Evolutionary conservation across 371 early-diverging fungal species (phyloP), one percentile per base, ranked within the genome.

Genomic region (Entomophthora muscae): DNA sequence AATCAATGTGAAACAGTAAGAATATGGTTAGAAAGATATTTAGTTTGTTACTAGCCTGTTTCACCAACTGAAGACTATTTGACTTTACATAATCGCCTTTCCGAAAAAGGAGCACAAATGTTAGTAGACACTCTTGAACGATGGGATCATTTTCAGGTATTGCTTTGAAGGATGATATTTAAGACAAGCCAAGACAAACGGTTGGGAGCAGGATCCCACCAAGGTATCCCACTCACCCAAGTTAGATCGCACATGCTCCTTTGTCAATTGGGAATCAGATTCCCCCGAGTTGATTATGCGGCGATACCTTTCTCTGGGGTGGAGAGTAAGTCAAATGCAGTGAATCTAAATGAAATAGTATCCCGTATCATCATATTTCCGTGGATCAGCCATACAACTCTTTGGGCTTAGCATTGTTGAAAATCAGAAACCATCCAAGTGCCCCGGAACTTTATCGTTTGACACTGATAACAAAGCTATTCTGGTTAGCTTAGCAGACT

Each of bases 1-100:
- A 75, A 78, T 2, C 93, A 93, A 68, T 63, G 68, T 27, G 69
- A 64, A 57, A 64, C 80, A 65, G 78, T 79, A 72, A 61, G 17
- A 42, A 42, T 17, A 5, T 17, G 42, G 17, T 10, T 42, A 5
- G 5, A 42, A 10, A 17, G 42, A 10, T 42, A 10, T 42, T 5
- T 5, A 5, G 42, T 42, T 42, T 5, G 42, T 42, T 5, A 5
- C 17, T 17, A 42, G 42, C 42, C 42, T 10, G 42, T 42, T 42
- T 10, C 10, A 5, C 42, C 42, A 5, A 42, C 42, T 17, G 42
- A 42, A 42, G 42, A 42, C 17, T 42, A 42, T 42, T 17, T 42
- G 42, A 42, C 10, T 17, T 17, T 42, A 17, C 42, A 42, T 42
- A 42, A 42, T 17, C 42, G 42, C 42, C 42, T 42, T 17, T 5